Base-by-base conservation (phyloP, 805 yeast species). In the Candida maesae region DNA sequence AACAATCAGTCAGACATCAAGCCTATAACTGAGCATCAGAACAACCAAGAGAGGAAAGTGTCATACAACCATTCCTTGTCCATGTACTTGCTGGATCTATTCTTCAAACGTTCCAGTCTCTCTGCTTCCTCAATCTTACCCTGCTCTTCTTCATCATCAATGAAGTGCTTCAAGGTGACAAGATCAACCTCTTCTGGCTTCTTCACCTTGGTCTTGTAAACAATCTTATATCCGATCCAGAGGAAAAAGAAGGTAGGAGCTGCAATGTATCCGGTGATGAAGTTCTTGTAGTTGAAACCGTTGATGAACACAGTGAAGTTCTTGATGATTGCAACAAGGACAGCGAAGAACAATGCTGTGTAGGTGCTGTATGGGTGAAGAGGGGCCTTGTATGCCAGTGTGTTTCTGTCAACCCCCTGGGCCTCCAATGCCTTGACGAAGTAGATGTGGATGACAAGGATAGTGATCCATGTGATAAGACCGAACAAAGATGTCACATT, bases 401-500 rank as follows among this genome's bases (percentile, higher is more conserved):
- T 18, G 16, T 26, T 36, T 18, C 80, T 73, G 49, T 70, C 74
- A 39, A 79, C 59, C 14, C 86, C 86, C 63, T 84, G 91, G 3
- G 77, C 87, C 54, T 68, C 72, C 46, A 78, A 67, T 1, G 90
- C 91, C 46, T 65, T 67, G 67, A 70, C 70, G 64, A 84, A 85
- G 51, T 74, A 71, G 39, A 85, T 67, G 62, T 80, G 84, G 19
- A 88, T 79, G 45, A 80, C 67, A 44, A 81, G 63, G 51, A 85
- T 83, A 38, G 84, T 74, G 33, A 80, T 68, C 90, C 91, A 85
- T 38, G 87, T 81, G 51, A 84, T 61, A 42, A 84, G 67, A 48
- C 90, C 90, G 42, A 83, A 78, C 51, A 84, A 79, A 15, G 91
- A 78, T 34, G 82, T 88, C 44, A 82, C 82, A 51, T 82, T 84